Evolutionary conservation across 352 stramenopile species (phyloP), one percentile per base, ranked within the genome.

Genomic region (Globisporangium paddicum): DNA sequence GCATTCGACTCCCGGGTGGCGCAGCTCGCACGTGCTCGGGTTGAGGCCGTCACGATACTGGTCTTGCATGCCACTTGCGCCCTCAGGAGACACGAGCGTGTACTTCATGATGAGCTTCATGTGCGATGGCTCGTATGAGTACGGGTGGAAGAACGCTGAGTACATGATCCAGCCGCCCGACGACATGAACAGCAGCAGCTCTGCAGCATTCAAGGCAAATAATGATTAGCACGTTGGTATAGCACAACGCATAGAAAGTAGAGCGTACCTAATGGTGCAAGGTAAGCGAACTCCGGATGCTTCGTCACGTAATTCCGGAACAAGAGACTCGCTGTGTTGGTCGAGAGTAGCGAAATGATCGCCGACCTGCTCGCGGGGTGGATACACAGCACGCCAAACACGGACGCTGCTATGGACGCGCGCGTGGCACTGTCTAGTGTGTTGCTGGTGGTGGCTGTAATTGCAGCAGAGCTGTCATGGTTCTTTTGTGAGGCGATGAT

Each of bases 21-120:
- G 76, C 11, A 72, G 67, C 11, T 59, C 52, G 63, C 79, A 89
- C 23, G 72, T 58, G 50, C 64, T 79, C 25, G 75, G 65, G 59
- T 89, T 89, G 46, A 77, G 52, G 0, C 74, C 79, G 0, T 71
- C 46, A 4, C 53, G 49, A 50, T 82, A 89, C 34, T 70, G 49
- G 13, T 70, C 53, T 44, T 87, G 76, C 44, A 87, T 37, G 5
- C 62, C 34, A 2, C 52, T 65, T 2, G 75, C 73, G 42, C 68
- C 69, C 0, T 64, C 30, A 1, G 72, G 66, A 2, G 65, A 67
- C 55, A 78, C 57, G 41, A 86, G 58, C 48, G 79, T 77, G 66
- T 86, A 85, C 63, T 78, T 82, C 58, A 81, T 77, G 54, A 89
- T 78, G 47, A 81, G 71, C 30, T 69, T 62, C 62, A 89, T 64